These are phyloP conservation scores for Hemileia vastatrix DNA, from an alignment of 1,284 basidiomycete species.

Conservation along the genomic window DNA sequence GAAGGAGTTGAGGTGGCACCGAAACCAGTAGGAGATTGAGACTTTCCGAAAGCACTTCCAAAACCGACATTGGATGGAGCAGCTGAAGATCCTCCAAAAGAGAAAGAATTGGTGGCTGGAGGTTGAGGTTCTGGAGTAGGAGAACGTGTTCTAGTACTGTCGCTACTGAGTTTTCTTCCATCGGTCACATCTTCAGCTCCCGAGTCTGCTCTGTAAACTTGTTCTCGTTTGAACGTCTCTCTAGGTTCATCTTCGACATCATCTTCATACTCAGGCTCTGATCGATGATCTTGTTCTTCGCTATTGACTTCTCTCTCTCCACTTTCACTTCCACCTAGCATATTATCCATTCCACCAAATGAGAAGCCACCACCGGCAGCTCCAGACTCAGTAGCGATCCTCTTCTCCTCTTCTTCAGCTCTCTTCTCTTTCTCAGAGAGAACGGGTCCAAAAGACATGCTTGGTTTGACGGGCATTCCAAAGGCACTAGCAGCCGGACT, in stretches of 20 bases:
- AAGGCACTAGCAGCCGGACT: neutral
- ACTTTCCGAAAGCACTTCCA: neutral
- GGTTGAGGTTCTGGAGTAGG: neutral
- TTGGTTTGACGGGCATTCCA: neutral
- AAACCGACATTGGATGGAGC: neutral
- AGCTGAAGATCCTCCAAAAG: neutral
- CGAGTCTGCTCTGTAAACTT: too few relatives aligned
- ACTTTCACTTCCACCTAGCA: neutral
- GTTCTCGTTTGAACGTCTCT: neutral
- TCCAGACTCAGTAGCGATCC: neutral
- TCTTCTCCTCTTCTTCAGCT: neutral
- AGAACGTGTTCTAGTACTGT: too few relatives aligned
- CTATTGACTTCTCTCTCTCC: neutral
- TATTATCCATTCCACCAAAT: neutral
- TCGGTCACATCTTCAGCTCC: too few relatives aligned
- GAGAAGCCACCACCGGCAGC: neutral
- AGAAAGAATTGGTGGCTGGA: neutral
- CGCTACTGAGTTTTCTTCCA: neutral
- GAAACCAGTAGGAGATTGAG: neutral
- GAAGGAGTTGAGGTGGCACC: neutral
- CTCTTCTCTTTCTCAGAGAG: neutral
- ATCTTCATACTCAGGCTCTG: neutral
- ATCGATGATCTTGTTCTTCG: neutral
- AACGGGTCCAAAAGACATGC: neutral
- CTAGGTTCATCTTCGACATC: neutral